Percentiles rank a stretch among this genome's conserved stretches.
Evolutionary conservation across 2,329 filamentous ascomycete genomes (phyloP).

Genomic region (Colletotrichum lindemuthianum): DNA sequence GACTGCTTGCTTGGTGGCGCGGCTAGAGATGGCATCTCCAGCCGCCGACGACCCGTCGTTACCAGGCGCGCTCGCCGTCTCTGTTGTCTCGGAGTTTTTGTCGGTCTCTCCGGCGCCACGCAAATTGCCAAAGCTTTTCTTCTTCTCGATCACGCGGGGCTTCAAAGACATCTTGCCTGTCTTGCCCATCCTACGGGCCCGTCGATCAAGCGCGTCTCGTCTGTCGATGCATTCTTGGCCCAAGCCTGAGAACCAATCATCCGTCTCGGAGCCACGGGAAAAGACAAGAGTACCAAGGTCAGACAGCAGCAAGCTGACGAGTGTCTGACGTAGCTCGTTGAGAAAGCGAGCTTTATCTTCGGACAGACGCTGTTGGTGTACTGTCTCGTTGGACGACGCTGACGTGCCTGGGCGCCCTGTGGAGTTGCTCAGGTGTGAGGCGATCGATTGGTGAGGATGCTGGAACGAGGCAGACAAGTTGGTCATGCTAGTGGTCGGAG

Average conservation of each 20-base stretch:
- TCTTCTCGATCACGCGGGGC: constrained; percentile 68
- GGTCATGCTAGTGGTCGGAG: constrained; percentile 69
- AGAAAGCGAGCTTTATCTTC: constrained; percentile 84
- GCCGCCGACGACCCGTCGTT: constrained; percentile 52
- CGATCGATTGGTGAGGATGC: constrained; percentile 51
- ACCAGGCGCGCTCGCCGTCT: constrained; percentile 49
- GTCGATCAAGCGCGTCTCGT: constrained; percentile 64
- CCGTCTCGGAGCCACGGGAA: constrained; percentile 90
- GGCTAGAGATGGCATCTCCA: constrained; percentile 50
- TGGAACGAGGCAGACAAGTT: constrained; percentile 65
- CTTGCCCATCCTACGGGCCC: constrained; percentile 52
- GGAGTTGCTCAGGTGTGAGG: constrained; percentile 58
- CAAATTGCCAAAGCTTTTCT: constrained; percentile 75
- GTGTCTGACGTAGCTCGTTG: constrained; percentile 77
- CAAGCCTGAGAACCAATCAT: constrained; percentile 82
- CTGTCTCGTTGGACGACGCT: constrained; percentile 74
- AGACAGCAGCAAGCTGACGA: constrained; percentile 87
- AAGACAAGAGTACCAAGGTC: constrained; percentile 90
- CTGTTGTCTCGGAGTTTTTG: constrained; percentile 50
- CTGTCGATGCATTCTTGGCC: constrained; percentile 73
- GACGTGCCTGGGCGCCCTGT: constrained; percentile 71
- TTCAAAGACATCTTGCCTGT: constrained; percentile 56
- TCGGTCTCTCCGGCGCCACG: constrained; percentile 59
- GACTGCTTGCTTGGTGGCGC: constrained; percentile 41
- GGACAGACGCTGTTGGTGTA: constrained; percentile 68